Percentiles rank a stretch among this genome's conserved stretches.
Conservation (phyloP, 495 filamentous ascomycete species). For the Peziza echinospora region DNA sequence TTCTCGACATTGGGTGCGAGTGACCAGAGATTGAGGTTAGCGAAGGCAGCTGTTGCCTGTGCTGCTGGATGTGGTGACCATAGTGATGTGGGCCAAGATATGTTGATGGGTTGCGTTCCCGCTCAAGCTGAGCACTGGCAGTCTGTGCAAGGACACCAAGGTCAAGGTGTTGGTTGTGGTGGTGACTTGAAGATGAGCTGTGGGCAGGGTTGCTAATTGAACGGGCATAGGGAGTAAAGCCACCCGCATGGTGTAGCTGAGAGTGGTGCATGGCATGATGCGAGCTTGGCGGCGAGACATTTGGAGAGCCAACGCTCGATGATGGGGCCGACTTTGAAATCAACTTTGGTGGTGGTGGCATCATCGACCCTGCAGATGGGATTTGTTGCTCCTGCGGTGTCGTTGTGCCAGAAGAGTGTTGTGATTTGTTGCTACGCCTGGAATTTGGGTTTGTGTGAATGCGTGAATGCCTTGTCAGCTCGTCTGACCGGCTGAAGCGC, state of each 20-base stretch:
- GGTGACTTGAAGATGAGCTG: constrained; percentile 17
- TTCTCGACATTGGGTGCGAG: constrained; percentile 64
- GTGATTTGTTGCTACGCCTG: constrained; percentile 62
- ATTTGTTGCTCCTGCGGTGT: constrained; percentile 16
- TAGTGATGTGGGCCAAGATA: constrained; percentile 34
- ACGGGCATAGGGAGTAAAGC: constrained; percentile 16
- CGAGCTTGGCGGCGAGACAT: constrained; percentile 78
- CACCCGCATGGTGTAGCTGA: constrained; percentile 14
- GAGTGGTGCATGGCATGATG: constrained; percentile 39
- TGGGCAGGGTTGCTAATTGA: constrained; percentile 24
- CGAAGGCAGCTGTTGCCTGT: constrained; percentile 43
- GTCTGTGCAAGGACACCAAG: constrained; percentile 83
- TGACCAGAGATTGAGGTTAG: constrained; percentile 53
- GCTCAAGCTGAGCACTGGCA: constrained; percentile 65
- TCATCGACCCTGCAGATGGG: constrained; percentile 39
- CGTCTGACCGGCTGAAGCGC: constrained; percentile 89
- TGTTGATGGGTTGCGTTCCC: constrained; percentile 34
- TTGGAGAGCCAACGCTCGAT: constrained; percentile 74
- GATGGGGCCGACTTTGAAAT: constrained; percentile 70
- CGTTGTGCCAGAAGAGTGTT: constrained; percentile 26
- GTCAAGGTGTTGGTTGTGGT: constrained; percentile 38
- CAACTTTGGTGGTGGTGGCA: constrained; percentile 55
- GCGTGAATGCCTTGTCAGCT: constrained; percentile 86
- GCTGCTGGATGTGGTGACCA: constrained; percentile 29
- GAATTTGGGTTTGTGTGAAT: constrained; percentile 99